Percentiles rank a stretch among this genome's conserved stretches.
Evolutionary conservation across 805 yeast species (phyloP).

Genomic region (Nakazawaea laoshanensis): DNA sequence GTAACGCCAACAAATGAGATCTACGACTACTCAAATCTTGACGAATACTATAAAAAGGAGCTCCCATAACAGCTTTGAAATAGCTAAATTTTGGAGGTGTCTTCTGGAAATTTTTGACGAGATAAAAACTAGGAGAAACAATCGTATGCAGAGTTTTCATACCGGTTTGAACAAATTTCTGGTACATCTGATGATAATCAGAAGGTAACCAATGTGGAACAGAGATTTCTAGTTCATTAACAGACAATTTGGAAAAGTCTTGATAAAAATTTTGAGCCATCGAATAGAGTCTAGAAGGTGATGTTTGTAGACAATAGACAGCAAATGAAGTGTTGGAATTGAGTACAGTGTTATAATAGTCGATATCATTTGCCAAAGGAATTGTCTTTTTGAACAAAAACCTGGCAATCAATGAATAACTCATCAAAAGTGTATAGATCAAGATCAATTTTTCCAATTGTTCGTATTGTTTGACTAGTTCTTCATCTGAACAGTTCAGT

Average conservation of each 20-base stretch:
- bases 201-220: conserved; percentile 18
- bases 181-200: background rate
- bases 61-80: conserved; percentile 21
- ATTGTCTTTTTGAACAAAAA: conserved; percentile 30
- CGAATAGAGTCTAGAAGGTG: conserved; percentile 19
- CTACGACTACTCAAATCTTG: conserved; percentile 20
- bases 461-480: background rate
- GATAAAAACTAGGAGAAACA: conserved; percentile 19
- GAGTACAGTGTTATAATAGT: conserved; percentile 34
- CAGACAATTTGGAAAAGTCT: conserved; percentile 18
- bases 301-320: conserved; percentile 31
- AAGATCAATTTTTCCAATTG: conserved; percentile 16
- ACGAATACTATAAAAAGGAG: conserved; percentile 26
- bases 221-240: conserved; percentile 13
- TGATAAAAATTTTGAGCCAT: conserved; percentile 14
- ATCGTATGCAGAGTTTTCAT: background rate
- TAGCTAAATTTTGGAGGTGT: conserved; percentile 13
- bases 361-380: conserved; percentile 32
- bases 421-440: conserved; percentile 15
- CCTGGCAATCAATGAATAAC: conserved; percentile 15
- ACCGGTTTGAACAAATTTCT: conserved; percentile 1
- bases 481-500: conserved; percentile 1
- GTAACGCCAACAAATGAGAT: conserved; percentile 14
- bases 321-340: conserved; percentile 22
- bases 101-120: conserved; percentile 14